phyloP scores from a whole-genome alignment of 495 filamentous ascomycete species.

The Hypoxylon rickii region DNA sequence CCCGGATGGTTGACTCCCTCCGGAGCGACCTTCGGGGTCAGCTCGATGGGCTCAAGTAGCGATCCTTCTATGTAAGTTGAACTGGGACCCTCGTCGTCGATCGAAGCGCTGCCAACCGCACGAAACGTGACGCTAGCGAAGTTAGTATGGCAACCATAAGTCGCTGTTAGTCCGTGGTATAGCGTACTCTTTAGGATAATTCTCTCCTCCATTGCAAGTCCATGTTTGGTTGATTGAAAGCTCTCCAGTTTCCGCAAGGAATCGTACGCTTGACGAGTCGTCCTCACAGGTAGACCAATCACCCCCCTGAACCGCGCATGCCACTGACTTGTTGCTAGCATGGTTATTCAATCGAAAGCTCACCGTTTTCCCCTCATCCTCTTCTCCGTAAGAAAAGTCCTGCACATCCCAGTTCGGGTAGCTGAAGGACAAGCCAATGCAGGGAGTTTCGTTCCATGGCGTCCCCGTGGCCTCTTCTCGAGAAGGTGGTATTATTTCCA shows the following conservation, averaged over 20 bases:
- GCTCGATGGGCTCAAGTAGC: constrained; percentile 21
- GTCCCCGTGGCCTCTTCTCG: background rate
- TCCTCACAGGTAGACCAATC: constrained; percentile 18
- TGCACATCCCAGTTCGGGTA: constrained; percentile 31
- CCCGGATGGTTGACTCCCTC: constrained; percentile 28
- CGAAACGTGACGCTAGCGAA: constrained; percentile 19
- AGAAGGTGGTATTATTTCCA: constrained; percentile 27
- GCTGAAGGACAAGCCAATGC: constrained; percentile 26
- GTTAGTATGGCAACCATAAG: too few relatives aligned
- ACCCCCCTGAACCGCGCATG: constrained; percentile 4
- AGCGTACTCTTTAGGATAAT: constrained; percentile 13
- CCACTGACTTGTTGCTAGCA: constrained; percentile 13
- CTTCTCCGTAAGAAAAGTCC: constrained; percentile 4
- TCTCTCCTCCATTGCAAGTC: constrained; percentile 20
- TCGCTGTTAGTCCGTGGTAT: too few relatives aligned
- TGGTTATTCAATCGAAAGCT: constrained; percentile 25
- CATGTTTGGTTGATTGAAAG: constrained; percentile 27
- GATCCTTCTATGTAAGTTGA: constrained; percentile 20
- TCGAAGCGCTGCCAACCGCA: constrained; percentile 7
- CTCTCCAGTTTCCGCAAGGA: constrained; percentile 1
- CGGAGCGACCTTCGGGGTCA: constrained; percentile 31
- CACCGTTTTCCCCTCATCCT: background rate
- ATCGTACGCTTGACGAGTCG: constrained; percentile 14
- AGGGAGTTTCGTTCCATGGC: constrained; percentile 30
- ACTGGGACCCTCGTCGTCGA: constrained; percentile 4